These are phyloP conservation scores for Colletotrichum neosansevieriae DNA, from an alignment of 2,329 filamentous ascomycete genomes.

Conservation along the genomic window DNA sequence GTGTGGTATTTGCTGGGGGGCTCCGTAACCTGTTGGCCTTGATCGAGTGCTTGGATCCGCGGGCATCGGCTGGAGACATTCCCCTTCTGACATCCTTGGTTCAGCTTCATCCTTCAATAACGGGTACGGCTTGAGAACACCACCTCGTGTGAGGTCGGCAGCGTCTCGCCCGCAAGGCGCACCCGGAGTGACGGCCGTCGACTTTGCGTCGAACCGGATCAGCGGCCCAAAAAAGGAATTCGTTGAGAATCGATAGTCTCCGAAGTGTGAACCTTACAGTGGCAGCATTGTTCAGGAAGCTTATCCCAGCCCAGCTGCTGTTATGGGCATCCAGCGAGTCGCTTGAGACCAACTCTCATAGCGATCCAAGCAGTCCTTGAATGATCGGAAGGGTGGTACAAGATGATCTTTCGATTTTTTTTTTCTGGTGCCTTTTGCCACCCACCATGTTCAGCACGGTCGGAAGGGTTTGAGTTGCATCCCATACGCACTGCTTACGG, in stretches of 20 bases:
- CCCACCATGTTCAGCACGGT: no score
- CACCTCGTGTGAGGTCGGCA: conserved; percentile 1
- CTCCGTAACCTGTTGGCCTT: conserved; percentile 8
- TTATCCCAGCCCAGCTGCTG: neutral
- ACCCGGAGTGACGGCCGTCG: neutral
- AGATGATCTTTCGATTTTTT: no score
- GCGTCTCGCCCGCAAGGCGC: neutral
- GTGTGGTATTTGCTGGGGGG: neutral
- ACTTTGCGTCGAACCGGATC: neutral
- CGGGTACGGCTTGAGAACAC: neutral
- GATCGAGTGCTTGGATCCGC: conserved; percentile 5
- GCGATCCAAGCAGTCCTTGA: no score
- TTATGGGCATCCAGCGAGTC: no score
- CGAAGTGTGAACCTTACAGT: neutral
- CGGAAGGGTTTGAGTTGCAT: conserved; percentile 1
- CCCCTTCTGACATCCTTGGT: neutral
- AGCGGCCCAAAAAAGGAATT: conserved; percentile 10
- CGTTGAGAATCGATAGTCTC: neutral
- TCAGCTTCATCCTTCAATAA: conserved; percentile 6
- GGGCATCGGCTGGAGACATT: neutral
- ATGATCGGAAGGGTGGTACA: no score
- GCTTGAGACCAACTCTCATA: no score
- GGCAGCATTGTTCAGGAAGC: neutral
- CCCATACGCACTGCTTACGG: neutral
- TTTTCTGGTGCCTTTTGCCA: no score